Percentiles rank a stretch among this genome's conserved stretches.
These are phyloP conservation scores for Tylopilus sp. DNA, from an alignment of 1,284 basidiomycete species.

Conservation along the genomic window DNA sequence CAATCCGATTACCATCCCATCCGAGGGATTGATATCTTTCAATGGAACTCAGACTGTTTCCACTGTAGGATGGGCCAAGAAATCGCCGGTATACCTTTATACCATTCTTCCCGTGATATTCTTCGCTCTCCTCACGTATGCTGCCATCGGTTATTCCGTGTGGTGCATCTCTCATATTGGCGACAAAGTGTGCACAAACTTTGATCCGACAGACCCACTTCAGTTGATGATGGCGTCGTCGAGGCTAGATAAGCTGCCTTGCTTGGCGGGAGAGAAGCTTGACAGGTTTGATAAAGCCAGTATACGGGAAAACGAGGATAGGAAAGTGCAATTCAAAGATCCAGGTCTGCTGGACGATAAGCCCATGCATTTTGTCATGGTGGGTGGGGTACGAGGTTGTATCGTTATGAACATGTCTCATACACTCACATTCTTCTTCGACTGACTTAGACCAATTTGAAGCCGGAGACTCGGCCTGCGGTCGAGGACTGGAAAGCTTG, in stretches of 20 bases:
- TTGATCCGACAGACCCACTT: constrained; percentile 19
- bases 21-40: not conserved
- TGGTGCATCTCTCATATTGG: not conserved
- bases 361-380: too few species aligned
- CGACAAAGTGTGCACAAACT: not conserved
- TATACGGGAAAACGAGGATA: not conserved
- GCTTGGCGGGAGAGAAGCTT: not conserved
- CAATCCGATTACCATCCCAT: not conserved
- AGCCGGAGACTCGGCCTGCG: too few species aligned
- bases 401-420: too few species aligned
- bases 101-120: constrained; percentile 13
- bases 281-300: not conserved
- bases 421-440: too few species aligned
- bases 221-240: constrained; percentile 18
- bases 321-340: too few species aligned
- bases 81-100: constrained; percentile 9
- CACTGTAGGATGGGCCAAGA: constrained; percentile 17
- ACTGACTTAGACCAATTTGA: too few species aligned
- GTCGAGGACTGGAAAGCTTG: too few species aligned
- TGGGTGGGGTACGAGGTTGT: too few species aligned
- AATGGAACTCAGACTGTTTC: constrained; percentile 5
- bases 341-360: too few species aligned
- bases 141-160: constrained; percentile 10
- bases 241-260: not conserved
- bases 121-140: constrained; percentile 7